Conservation (phyloP, 2,329 filamentous ascomycete genomes). For the Dactylellina sp. region DNA sequence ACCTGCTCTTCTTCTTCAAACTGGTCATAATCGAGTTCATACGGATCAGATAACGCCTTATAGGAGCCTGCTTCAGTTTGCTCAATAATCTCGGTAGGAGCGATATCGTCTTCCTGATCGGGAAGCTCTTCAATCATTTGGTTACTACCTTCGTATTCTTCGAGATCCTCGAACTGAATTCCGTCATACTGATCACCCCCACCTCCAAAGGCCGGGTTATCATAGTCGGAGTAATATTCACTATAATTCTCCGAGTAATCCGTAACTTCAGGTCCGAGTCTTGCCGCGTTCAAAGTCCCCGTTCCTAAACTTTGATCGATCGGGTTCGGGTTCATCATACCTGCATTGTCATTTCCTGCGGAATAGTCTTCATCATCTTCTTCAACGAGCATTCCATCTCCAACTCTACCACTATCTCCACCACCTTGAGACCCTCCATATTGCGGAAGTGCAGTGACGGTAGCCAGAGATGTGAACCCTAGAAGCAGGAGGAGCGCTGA, state of each 20-base stretch:
- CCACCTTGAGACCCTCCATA: conserved; percentile 21
- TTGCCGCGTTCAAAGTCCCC: too few species aligned
- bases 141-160: neutral
- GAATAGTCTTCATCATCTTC: neutral
- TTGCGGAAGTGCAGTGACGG: conserved; percentile 15
- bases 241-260: too few species aligned
- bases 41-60: neutral
- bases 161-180: neutral
- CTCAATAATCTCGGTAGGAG: neutral
- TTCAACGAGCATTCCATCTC: conserved; percentile 5
- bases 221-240: neutral
- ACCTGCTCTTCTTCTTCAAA: neutral
- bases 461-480: conserved; percentile 1
- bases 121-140: neutral
- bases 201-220: neutral
- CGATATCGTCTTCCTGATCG: neutral
- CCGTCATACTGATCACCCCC: neutral
- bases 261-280: too few species aligned
- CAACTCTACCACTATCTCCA: neutral
- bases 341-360: neutral
- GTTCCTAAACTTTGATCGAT: too few species aligned
- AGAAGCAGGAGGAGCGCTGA: conserved; percentile 6
- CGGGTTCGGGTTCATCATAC: too few species aligned
- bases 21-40: conserved; percentile 2
- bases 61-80: neutral